Conservation (phyloP, 257 asterid genomes). For the Scutellaria minor region DNA sequence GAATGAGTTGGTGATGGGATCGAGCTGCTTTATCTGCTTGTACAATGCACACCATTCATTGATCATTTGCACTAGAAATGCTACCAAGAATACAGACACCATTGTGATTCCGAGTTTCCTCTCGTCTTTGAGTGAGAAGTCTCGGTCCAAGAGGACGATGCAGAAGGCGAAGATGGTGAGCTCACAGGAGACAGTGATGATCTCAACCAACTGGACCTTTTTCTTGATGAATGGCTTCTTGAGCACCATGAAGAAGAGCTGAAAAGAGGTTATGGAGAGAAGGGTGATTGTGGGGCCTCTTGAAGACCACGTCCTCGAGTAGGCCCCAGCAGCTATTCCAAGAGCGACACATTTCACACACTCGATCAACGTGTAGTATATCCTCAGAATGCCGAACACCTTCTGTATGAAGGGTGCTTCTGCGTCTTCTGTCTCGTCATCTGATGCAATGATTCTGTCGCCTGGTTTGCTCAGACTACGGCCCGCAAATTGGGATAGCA, state of each 20-base stretch:
- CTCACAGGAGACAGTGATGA: conserved; percentile 65
- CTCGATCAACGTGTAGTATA: conserved; percentile 80
- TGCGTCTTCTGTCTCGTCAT: conserved; percentile 91
- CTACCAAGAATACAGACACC: conserved; percentile 57
- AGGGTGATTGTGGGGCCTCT: conserved; percentile 58
- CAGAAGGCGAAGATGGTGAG: conserved; percentile 59
- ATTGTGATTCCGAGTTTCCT: conserved; percentile 62
- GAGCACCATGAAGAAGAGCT: conserved; percentile 88
- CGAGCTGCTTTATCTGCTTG: conserved; percentile 65
- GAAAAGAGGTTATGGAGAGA: conserved; percentile 69
- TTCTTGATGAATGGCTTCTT: conserved; percentile 95
- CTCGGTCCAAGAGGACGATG: conserved; percentile 49
- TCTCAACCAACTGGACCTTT: conserved; percentile 84
- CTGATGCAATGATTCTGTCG: conserved; percentile 76
- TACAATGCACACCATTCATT: conserved; percentile 68
- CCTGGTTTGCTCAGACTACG: conserved; percentile 46
- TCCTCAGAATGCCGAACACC: conserved; percentile 81
- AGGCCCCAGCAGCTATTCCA: conserved; percentile 75
- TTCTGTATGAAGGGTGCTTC: conserved; percentile 91
- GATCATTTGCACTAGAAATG: conserved; percentile 52
- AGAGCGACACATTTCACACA: conserved; percentile 58
- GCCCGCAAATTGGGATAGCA: conserved; percentile 81
- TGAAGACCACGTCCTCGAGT: conserved; percentile 55
- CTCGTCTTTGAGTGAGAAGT: conserved; percentile 51
- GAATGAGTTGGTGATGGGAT: conserved; percentile 61